These are phyloP conservation scores for Dujonia santamariae DNA, from an alignment of 1,139 yeast species.

Conservation along the genomic window DNA sequence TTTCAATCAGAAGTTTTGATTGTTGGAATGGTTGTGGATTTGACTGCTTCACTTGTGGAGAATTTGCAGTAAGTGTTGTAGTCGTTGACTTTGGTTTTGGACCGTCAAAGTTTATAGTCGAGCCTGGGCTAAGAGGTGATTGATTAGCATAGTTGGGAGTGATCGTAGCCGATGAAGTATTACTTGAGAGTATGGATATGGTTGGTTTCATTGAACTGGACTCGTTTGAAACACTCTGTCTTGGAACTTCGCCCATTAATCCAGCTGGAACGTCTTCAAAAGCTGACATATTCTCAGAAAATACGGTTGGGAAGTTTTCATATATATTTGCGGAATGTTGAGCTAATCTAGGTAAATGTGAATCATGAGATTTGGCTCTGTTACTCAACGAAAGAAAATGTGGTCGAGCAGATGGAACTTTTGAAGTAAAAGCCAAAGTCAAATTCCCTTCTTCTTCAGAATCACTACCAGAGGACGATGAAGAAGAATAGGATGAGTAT, in stretches of 20 bases:
- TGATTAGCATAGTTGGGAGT: slow-evolving; percentile 10
- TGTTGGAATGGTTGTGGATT: background rate
- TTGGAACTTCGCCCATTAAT: slow-evolving; percentile 26
- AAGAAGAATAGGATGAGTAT: slow-evolving; percentile 13
- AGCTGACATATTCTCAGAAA: slow-evolving; percentile 31
- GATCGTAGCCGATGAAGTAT: slow-evolving; percentile 21
- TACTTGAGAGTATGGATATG: slow-evolving; percentile 14
- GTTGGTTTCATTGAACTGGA: slow-evolving; percentile 12
- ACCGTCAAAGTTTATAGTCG: background rate
- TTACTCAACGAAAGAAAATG: slow-evolving; percentile 31
- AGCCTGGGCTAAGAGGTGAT: background rate
- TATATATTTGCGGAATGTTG: slow-evolving; percentile 14
- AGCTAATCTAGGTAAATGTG: slow-evolving; percentile 31
- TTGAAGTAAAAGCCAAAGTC: slow-evolving; percentile 51
- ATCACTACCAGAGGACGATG: slow-evolving; percentile 15
- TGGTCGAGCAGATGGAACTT: slow-evolving; percentile 37
- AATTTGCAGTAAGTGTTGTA: background rate
- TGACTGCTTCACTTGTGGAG: background rate
- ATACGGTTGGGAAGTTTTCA: slow-evolving; percentile 24
- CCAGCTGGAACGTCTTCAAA: slow-evolving; percentile 45
- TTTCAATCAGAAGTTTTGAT: background rate
- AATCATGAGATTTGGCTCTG: slow-evolving; percentile 45
- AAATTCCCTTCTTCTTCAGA: slow-evolving; percentile 47
- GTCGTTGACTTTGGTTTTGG: background rate
- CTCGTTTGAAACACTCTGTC: slow-evolving; percentile 19